Base-by-base conservation (phyloP, 2,329 filamentous ascomycete species). In the Huntiella omanensis region DNA sequence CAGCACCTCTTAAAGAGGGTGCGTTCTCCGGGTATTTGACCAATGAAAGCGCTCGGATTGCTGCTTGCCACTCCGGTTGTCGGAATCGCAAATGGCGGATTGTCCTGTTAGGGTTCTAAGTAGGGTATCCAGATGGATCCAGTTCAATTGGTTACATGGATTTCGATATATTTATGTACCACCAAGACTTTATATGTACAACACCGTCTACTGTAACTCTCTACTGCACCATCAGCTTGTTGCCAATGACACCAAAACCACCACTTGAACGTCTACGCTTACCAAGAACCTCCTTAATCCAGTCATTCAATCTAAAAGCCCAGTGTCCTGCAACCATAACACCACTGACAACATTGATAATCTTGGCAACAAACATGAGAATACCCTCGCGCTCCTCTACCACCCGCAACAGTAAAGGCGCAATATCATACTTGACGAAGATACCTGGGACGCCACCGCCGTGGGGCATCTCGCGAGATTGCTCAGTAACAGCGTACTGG, bases 341-440 rank as follows among this genome's bases (percentile, higher is more conserved):
- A 11, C 91, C 91, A 50, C 77, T 83, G 8, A 95, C 70, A 13
- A 96, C 81, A 62, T 98, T 98, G 53, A 96, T 79, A 43, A 95
- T 64, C 58, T 88, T 77, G 53, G 96, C 71, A 39, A 87, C 51
- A 54, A 98, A 75, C 17, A 72, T 68, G 53, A 94, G 63, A 49
- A 94, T 67, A 38, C 82, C 71, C 48, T 80, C 78, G 57, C 86
- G 76, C 56, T 77, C 76, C 65, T 96, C 88, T 51, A 80, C 80
- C 37, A 98, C 80, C 22, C 81, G 79, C 45, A 98, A 68, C 60
- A 91, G 66, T 55, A 98, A 87, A 1, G 91, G 91, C 68, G 98
- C 91, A 55, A 98, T 95, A 60, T 96, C 88, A 64, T 93, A 98
- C 66, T 96, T 98, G 72, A 98, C 83, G 60, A 96, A 98, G 51